These are phyloP conservation scores for Hanseniaspora osmophila DNA, from an alignment of 805 yeast genomes.

Conservation along the genomic window DNA sequence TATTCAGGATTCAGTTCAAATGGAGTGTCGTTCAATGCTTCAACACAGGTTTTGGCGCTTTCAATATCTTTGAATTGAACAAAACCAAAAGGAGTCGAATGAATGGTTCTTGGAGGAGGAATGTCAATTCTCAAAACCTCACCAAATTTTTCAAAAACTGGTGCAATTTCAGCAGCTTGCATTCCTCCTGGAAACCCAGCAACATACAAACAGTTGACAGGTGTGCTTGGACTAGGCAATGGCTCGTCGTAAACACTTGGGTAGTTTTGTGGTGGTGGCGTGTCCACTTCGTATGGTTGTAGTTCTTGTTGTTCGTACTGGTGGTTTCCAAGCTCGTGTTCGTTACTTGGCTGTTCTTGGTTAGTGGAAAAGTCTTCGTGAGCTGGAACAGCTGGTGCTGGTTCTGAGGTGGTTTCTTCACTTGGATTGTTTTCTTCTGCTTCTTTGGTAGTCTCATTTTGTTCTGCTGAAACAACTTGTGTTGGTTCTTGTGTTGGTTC, in stretches of 20 bases:
- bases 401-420: no score
- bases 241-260: background rate
- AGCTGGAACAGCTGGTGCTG: no score
- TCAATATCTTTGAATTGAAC: slow-evolving; percentile 40
- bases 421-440: no score
- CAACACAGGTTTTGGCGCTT: slow-evolving; percentile 42
- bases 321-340: no score
- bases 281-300: no score
- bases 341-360: no score
- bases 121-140: slow-evolving; percentile 44
- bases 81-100: slow-evolving; percentile 48
- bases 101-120: slow-evolving; percentile 47
- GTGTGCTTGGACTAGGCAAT: background rate
- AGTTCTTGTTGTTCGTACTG: no score
- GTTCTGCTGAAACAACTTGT: no score
- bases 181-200: slow-evolving; percentile 39
- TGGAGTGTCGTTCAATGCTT: slow-evolving; percentile 30
- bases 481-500: no score
- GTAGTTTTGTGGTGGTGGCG: no score
- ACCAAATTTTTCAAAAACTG: slow-evolving; percentile 48
- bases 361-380: no score
- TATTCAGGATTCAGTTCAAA: slow-evolving; percentile 27
- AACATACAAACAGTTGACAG: slow-evolving; percentile 30
- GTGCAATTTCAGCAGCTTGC: slow-evolving; percentile 44
- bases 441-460: no score